Percentiles rank a stretch among this genome's conserved stretches.
phyloP scores from a whole-genome alignment of 371 early-diverging fungal genomes.

The Apophysomyces sp. region DNA sequence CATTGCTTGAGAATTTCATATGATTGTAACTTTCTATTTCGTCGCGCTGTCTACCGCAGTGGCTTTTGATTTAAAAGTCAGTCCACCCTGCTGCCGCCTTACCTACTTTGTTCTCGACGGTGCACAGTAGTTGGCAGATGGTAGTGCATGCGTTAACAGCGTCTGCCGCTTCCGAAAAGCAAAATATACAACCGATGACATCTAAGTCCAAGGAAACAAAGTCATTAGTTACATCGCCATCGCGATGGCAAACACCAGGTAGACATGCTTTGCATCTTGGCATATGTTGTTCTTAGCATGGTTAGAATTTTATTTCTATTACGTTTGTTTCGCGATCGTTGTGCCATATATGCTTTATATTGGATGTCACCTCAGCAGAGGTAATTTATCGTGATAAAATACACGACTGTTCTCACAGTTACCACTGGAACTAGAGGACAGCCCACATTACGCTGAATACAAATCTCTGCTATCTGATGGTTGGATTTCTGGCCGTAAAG shows the following conservation, averaged over 20 bases:
- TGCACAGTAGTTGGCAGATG: too few relatives aligned
- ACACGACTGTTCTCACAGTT: too few relatives aligned
- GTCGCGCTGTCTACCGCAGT: too few relatives aligned
- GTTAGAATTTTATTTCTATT: conserved; percentile 75
- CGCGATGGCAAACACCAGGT: conserved; percentile 44
- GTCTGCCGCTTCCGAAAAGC: not conserved
- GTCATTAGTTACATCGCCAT: conserved; percentile 6
- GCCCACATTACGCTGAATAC: conserved; percentile 59
- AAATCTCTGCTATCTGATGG: conserved; percentile 58
- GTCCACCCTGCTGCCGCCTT: too few relatives aligned
- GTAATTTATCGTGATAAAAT: conserved; percentile 32
- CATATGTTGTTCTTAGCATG: not conserved
- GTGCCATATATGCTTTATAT: conserved; percentile 70
- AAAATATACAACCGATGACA: not conserved
- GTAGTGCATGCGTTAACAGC: not conserved
- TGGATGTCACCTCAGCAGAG: conserved; percentile 58
- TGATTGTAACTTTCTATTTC: too few relatives aligned
- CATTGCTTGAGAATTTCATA: too few relatives aligned
- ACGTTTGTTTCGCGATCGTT: conserved; percentile 52
- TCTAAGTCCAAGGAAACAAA: not conserved
- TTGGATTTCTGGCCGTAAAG: conserved; percentile 62
- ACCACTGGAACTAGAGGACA: too few relatives aligned
- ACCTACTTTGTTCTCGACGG: too few relatives aligned
- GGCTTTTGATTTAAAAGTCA: too few relatives aligned
- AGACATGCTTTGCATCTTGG: not conserved